These are phyloP conservation scores for Aspergillus bridgeri DNA, from an alignment of 495 filamentous ascomycete species.

Conservation along the genomic window DNA sequence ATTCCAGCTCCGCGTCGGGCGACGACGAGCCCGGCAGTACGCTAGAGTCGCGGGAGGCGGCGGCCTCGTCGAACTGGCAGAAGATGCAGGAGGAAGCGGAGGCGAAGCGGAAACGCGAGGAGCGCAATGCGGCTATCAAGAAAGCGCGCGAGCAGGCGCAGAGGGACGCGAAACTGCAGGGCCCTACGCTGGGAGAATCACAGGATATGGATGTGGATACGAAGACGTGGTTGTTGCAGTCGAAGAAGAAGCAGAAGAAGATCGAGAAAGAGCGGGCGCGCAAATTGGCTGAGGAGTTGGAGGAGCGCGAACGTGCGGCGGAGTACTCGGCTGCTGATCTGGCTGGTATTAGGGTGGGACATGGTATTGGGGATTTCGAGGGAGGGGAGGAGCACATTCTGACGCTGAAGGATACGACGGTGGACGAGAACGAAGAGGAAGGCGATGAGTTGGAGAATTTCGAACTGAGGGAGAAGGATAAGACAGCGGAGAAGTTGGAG, in stretches of 20 bases:
- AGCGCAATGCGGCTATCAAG: slow-evolving; percentile 74
- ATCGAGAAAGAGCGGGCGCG: slow-evolving; percentile 70
- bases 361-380: slow-evolving; percentile 73
- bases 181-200: slow-evolving; percentile 71
- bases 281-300: slow-evolving; percentile 72
- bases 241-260: slow-evolving; percentile 90
- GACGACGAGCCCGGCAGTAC: slow-evolving; percentile 72
- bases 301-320: slow-evolving; percentile 54
- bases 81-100: slow-evolving; percentile 57
- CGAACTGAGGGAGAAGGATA: slow-evolving; percentile 74
- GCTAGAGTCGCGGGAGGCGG: slow-evolving; percentile 73
- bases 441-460: slow-evolving; percentile 89
- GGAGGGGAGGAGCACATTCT: slow-evolving; percentile 77
- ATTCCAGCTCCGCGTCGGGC: slow-evolving; percentile 37
- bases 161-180: slow-evolving; percentile 69
- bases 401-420: slow-evolving; percentile 83
- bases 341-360: slow-evolving; percentile 85
- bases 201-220: slow-evolving; percentile 67
- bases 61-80: slow-evolving; percentile 71
- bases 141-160: slow-evolving; percentile 81
- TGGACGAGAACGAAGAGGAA: slow-evolving; percentile 83
- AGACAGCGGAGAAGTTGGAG: slow-evolving; percentile 69
- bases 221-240: slow-evolving; percentile 75
- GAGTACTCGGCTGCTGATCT: slow-evolving; percentile 79
- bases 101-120: slow-evolving; percentile 72